phyloP scores from a whole-genome alignment of 2,329 filamentous ascomycete genomes.

The Xylariaceae sp. region DNA sequence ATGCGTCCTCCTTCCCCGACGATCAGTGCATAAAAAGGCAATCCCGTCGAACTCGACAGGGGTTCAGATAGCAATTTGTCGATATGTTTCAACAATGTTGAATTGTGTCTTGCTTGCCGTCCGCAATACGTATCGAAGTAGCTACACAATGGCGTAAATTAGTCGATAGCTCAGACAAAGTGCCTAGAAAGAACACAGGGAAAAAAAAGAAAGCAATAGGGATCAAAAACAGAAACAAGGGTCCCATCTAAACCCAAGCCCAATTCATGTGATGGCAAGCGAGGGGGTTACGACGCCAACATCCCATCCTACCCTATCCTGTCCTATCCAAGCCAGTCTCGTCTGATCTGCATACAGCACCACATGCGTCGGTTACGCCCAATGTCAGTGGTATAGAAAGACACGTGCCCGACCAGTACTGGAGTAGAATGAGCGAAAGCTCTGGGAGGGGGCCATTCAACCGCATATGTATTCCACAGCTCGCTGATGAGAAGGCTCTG shows the following conservation, averaged over 20 bases:
- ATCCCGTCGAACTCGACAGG: slow-evolving; percentile 3
- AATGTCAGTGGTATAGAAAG: slow-evolving; percentile 23
- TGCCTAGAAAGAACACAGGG: neutral
- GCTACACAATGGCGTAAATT: too few relatives aligned
- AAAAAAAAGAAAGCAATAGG: slow-evolving; percentile 5
- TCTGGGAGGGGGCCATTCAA: slow-evolving; percentile 6
- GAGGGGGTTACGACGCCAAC: slow-evolving; percentile 10
- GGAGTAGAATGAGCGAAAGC: slow-evolving; percentile 15
- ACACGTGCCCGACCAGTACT: slow-evolving; percentile 28
- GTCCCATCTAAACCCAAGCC: neutral
- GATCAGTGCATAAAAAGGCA: neutral
- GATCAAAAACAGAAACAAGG: neutral
- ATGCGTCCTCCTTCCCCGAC: neutral
- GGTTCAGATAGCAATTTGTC: neutral
- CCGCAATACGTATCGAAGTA: neutral
- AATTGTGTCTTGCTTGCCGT: neutral
- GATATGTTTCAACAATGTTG: neutral
- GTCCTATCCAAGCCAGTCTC: slow-evolving; percentile 18
- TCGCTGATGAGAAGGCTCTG: slow-evolving; percentile 1
- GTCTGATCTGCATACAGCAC: slow-evolving; percentile 23
- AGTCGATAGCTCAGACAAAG: neutral
- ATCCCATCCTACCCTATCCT: neutral
- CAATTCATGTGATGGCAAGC: slow-evolving; percentile 5
- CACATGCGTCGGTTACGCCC: slow-evolving; percentile 20
- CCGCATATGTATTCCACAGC: neutral